phyloP scores from a whole-genome alignment of 768 basidiomycete species.

The Podaxis rugospora region DNA sequence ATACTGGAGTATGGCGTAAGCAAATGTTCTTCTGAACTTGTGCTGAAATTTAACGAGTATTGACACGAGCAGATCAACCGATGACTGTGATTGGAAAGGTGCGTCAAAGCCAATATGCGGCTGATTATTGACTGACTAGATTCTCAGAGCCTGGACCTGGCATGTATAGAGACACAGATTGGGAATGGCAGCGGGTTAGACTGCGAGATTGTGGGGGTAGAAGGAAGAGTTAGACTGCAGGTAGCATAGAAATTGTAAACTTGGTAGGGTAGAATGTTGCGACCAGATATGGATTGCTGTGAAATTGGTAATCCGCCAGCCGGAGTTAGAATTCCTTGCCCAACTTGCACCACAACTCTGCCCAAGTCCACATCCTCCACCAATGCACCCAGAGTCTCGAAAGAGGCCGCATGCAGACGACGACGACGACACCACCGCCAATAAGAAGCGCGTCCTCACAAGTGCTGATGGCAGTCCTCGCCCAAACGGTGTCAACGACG shows the following conservation, averaged over 20 bases:
- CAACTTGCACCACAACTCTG: slow-evolving; percentile 14
- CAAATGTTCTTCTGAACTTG: slow-evolving; percentile 17
- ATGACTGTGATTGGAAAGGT: slow-evolving; percentile 80
- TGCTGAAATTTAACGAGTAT: not conserved
- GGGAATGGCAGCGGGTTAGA: slow-evolving; percentile 74
- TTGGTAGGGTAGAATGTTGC: not conserved
- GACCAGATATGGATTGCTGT: slow-evolving; percentile 13
- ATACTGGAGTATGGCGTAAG: slow-evolving; percentile 88
- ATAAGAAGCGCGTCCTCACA: slow-evolving; percentile 56
- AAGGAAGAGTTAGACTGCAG: slow-evolving; percentile 28
- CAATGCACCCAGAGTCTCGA: slow-evolving; percentile 33
- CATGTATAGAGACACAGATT: slow-evolving; percentile 93
- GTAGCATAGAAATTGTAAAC: slow-evolving; percentile 15
- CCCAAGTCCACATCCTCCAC: slow-evolving; percentile 15
- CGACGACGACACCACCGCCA: slow-evolving; percentile 39
- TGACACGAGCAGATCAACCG: slow-evolving; percentile 69
- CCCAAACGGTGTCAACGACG: slow-evolving; percentile 42
- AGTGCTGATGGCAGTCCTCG: slow-evolving; percentile 48
- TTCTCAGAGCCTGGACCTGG: slow-evolving; percentile 65
- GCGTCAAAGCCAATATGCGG: slow-evolving; percentile 17
- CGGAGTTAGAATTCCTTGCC: slow-evolving; percentile 38
- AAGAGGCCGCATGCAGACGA: slow-evolving; percentile 50
- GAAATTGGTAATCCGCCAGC: slow-evolving; percentile 33
- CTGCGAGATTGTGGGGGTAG: slow-evolving; percentile 77
- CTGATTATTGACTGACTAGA: slow-evolving; percentile 15